Conservation (phyloP, 139 green algal species). For the Coccomyxa sp. region DNA sequence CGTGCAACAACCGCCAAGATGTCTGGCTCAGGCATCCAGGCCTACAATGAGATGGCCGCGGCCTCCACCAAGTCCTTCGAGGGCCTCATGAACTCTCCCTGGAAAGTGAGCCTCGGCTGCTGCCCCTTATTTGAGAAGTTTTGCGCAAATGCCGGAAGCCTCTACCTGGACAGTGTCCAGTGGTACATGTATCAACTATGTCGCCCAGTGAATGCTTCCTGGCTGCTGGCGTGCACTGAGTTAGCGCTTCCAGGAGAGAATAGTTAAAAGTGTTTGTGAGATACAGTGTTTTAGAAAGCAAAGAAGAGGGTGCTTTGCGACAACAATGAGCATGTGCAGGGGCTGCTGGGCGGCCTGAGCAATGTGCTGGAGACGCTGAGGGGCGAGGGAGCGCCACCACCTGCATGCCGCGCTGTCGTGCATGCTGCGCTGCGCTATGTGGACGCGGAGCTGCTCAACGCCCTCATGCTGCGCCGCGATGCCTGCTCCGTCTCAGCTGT, state of each 20-base stretch:
- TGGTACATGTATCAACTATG: too few relatives aligned
- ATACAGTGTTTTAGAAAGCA: too few relatives aligned
- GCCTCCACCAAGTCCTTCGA: slow-evolving; percentile 22
- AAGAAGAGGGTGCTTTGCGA: too few relatives aligned
- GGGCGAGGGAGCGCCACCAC: slow-evolving; percentile 32
- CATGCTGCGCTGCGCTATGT: slow-evolving; percentile 41
- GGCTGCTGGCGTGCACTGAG: too few relatives aligned
- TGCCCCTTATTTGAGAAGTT: not conserved
- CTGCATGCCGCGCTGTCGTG: slow-evolving; percentile 34
- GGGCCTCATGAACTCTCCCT: slow-evolving; percentile 31
- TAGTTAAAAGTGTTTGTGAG: too few relatives aligned
- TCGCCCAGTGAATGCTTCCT: too few relatives aligned
- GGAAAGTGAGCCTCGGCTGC: slow-evolving; percentile 13
- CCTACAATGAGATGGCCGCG: not conserved
- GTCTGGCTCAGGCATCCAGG: not conserved
- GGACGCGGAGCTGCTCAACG: slow-evolving; percentile 58
- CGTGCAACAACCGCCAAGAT: not conserved
- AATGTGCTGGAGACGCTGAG: slow-evolving; percentile 44
- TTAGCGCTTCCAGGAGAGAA: too few relatives aligned
- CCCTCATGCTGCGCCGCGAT: slow-evolving; percentile 49
- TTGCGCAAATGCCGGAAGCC: too few relatives aligned
- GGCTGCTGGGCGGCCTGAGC: slow-evolving; percentile 38
- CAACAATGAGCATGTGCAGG: slow-evolving; percentile 8
- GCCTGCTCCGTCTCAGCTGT: slow-evolving; percentile 51
- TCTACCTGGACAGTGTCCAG: too few relatives aligned